Evolutionary conservation across 108 stramenopile species (phyloP), one percentile per base, ranked within the genome.

Genomic region (Pseudonitzschia multistriata): DNA sequence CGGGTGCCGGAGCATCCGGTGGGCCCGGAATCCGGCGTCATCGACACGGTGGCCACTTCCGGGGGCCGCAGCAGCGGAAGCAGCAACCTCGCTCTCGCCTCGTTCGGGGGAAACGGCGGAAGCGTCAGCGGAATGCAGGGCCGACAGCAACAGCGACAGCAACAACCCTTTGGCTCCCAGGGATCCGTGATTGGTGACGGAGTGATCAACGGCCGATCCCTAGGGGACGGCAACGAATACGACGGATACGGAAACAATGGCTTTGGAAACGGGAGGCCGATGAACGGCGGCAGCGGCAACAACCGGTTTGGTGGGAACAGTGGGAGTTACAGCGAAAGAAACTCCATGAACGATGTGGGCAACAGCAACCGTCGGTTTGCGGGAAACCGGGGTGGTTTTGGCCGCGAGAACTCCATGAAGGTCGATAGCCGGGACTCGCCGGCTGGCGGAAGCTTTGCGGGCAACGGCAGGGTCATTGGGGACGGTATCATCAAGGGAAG

Each of bases 31-130:
- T n/a, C n/a, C 3, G 15, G 22, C 11, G 22, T 19, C 7, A 52
- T 52, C 22, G 50, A 52, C 50, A 52, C 50, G 50, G 24, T 52
- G 21, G 50, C 50, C 50, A 52, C 50, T 22, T 13, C 42, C 42
- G 42, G 42, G 17, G 42, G 42, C 17, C 42, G 42, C 42, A 19
- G 11, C 21, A 52, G 50, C 19, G 50, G 50, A 2, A 52, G 22
- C 50, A 25, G 19, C 3, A 22, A 25, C 7, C 24, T 52, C 22
- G 50, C 50, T 8, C 50, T 52, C 19, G 24, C 21, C 10, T 52
- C 50, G 2, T 52, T 52, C 24, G 50, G 50, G 24, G 50, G 50
- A 2, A 52, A 52, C 22, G 21, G 24, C 8, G 50, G 50, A 52
- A 25, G 50, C 8, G 22, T 8, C 22, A 52, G 50, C 50, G 50